These are phyloP conservation scores for Pleurotus tuber-regium DNA, from an alignment of 768 basidiomycete genomes.

Conservation along the genomic window DNA sequence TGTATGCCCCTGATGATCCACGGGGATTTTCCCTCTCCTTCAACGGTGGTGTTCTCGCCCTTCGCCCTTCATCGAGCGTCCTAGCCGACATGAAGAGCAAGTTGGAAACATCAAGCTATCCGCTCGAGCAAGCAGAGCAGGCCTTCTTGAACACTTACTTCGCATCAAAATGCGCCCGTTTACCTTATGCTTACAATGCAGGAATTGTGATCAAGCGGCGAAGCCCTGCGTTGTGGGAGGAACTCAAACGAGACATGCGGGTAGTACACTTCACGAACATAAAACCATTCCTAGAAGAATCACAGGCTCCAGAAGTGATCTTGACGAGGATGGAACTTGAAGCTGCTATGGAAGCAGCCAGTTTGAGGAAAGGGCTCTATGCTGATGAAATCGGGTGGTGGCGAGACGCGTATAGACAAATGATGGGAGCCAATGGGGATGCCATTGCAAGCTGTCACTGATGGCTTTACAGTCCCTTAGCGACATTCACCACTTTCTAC, in stretches of 20 bases:
- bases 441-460: constrained; percentile 2
- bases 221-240: constrained; percentile 27
- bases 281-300: constrained; percentile 28
- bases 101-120: constrained; percentile 37
- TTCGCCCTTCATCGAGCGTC: constrained; percentile 26
- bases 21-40: constrained; percentile 26
- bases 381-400: constrained; percentile 32
- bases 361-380: constrained; percentile 21
- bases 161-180: constrained; percentile 26
- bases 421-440: constrained; percentile 17
- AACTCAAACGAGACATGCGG: constrained; percentile 24
- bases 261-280: constrained; percentile 33
- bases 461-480: too few species aligned
- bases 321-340: constrained; percentile 21
- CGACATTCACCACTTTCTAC: not conserved
- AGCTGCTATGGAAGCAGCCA: constrained; percentile 20
- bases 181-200: constrained; percentile 34
- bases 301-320: constrained; percentile 17
- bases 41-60: constrained; percentile 34
- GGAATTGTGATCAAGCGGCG: constrained; percentile 33
- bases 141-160: constrained; percentile 40
- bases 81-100: constrained; percentile 29
- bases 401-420: constrained; percentile 27
- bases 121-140: constrained; percentile 37
- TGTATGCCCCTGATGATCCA: constrained; percentile 19